These are phyloP conservation scores for Metschnikowia kofuensis DNA, from an alignment of 805 yeast genomes.

Conservation along the genomic window DNA sequence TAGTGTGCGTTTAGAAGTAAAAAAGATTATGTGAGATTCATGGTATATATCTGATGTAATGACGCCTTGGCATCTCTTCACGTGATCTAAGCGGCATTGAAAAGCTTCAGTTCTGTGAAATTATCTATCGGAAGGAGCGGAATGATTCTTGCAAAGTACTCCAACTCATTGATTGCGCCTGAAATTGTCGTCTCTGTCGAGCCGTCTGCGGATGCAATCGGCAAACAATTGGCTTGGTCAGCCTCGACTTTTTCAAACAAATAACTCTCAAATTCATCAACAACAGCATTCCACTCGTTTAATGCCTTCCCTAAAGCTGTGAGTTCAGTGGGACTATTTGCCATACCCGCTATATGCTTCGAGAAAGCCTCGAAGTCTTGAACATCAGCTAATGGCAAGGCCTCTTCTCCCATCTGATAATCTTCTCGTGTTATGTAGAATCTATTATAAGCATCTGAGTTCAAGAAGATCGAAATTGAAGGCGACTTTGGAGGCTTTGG, in stretches of 20 bases:
- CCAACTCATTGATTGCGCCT: conserved; percentile 26
- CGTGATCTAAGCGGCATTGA: conserved; percentile 17
- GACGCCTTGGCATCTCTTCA: not conserved
- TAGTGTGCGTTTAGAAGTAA: not conserved
- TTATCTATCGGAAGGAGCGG: conserved; percentile 40
- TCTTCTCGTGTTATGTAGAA: conserved; percentile 30
- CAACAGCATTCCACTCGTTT: conserved; percentile 49
- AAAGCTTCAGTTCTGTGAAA: conserved; percentile 18
- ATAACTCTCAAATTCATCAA: conserved; percentile 46
- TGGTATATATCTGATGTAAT: not conserved
- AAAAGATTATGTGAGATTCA: not conserved
- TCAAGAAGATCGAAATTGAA: conserved; percentile 17
- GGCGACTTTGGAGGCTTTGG: conserved; percentile 17
- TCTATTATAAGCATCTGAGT: conserved; percentile 24
- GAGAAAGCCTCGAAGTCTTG: conserved; percentile 8
- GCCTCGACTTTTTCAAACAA: conserved; percentile 26
- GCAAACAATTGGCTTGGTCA: conserved; percentile 14
- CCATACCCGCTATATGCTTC: not conserved
- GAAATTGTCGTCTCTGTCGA: not conserved
- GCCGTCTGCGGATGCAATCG: conserved; percentile 1
- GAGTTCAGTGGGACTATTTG: conserved; percentile 5
- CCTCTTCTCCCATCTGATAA: conserved; percentile 13
- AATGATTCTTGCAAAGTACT: conserved; percentile 35
- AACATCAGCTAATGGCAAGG: conserved; percentile 8
- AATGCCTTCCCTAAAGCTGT: conserved; percentile 43